These are phyloP conservation scores for Ceratocystis cubensis DNA, from an alignment of 2,329 filamentous ascomycete genomes.

Conservation along the genomic window DNA sequence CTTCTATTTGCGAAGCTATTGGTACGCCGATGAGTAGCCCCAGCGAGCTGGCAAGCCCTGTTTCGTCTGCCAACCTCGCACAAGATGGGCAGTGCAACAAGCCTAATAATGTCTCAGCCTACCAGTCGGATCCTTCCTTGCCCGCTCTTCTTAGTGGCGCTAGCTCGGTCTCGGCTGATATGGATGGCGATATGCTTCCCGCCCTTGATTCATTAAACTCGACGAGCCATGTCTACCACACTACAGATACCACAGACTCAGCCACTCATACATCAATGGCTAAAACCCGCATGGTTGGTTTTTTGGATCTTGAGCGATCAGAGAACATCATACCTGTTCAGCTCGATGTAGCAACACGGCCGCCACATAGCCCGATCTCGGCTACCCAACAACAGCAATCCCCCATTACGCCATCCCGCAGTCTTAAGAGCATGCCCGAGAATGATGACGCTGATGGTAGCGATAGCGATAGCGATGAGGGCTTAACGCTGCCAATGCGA, in stretches of 20 bases:
- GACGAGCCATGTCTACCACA: slow-evolving; percentile 36
- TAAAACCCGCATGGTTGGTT: slow-evolving; percentile 38
- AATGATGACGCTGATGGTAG: slow-evolving; percentile 21
- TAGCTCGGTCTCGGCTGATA: slow-evolving; percentile 51
- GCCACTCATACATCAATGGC: slow-evolving; percentile 40
- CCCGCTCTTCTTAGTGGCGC: slow-evolving; percentile 51
- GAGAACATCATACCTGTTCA: slow-evolving; percentile 26
- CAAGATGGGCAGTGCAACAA: slow-evolving; percentile 22
- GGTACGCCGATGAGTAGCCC: slow-evolving; percentile 44
- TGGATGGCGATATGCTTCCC: slow-evolving; percentile 47
- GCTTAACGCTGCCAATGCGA: slow-evolving; percentile 21
- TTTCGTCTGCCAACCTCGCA: slow-evolving; percentile 31
- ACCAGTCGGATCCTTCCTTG: slow-evolving; percentile 51
- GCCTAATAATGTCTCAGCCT: slow-evolving; percentile 39
- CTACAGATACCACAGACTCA: slow-evolving; percentile 42
- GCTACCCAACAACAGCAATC: slow-evolving; percentile 3
- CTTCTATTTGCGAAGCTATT: slow-evolving; percentile 35
- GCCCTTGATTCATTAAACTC: slow-evolving; percentile 35
- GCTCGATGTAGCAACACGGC: slow-evolving; percentile 21
- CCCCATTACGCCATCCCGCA: neutral
- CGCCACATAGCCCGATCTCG: slow-evolving; percentile 11
- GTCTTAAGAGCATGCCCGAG: slow-evolving; percentile 7
- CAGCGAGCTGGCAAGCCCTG: slow-evolving; percentile 40
- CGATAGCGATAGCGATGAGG: slow-evolving; percentile 22
- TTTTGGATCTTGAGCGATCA: slow-evolving; percentile 26